Evolutionary conservation across 148 eudicot species (phyloP).

Genomic region (Spergularia marina): DNA sequence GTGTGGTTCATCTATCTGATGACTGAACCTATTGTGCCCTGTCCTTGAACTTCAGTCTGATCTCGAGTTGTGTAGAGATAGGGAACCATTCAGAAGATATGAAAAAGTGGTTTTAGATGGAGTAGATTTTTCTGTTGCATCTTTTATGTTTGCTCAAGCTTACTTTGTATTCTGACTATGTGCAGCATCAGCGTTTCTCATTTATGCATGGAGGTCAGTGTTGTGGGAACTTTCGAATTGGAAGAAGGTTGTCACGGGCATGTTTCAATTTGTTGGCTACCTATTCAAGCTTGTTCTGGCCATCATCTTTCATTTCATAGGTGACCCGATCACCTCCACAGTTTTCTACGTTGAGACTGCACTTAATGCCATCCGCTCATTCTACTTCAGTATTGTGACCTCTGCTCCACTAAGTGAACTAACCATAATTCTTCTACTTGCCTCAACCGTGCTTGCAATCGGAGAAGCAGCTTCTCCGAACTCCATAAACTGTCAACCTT

Average conservation of each 20-base stretch:
- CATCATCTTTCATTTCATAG: conserved; percentile 50
- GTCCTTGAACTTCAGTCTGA: neutral
- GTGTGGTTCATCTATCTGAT: too few relatives aligned
- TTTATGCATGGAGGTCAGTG: conserved; percentile 84
- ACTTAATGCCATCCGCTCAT: conserved; percentile 49
- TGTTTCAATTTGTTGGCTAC: conserved; percentile 39
- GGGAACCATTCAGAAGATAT: neutral
- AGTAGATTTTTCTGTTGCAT: too few relatives aligned
- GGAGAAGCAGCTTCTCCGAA: conserved; percentile 63
- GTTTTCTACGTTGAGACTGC: conserved; percentile 46
- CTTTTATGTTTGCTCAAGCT: neutral
- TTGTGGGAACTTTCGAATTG: conserved; percentile 80
- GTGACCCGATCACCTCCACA: conserved; percentile 52
- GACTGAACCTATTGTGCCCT: neutral
- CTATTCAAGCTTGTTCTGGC: conserved; percentile 44
- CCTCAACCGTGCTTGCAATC: conserved; percentile 60
- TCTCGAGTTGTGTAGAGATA: neutral
- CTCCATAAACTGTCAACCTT: conserved; percentile 59
- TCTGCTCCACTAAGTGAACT: conserved; percentile 67
- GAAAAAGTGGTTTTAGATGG: neutral
- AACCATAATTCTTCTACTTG: conserved; percentile 48
- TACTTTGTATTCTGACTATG: conserved; percentile 12
- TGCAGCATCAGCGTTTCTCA: conserved; percentile 59
- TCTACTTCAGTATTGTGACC: conserved; percentile 55
- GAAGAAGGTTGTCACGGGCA: conserved; percentile 38